These are phyloP conservation scores for Alloascoidea hylecoeti DNA, from an alignment of 805 yeast genomes.

Conservation along the genomic window DNA sequence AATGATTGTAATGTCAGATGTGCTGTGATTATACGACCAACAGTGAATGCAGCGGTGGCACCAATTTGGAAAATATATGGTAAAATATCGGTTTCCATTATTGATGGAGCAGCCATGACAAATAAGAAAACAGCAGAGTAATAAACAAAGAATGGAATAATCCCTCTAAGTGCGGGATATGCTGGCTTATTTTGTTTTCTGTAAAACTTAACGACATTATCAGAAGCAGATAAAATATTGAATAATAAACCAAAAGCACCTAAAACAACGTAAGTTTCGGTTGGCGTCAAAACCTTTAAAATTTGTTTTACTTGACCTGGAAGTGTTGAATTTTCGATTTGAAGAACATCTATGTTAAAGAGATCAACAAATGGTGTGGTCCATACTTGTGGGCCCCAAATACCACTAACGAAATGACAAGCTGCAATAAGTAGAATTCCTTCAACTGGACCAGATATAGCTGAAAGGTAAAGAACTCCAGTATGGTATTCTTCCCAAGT, in stretches of 20 bases:
- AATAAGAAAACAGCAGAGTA: slow-evolving; percentile 32
- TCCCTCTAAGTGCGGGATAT: slow-evolving; percentile 28
- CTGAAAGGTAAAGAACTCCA: slow-evolving; percentile 62
- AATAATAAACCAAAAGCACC: slow-evolving; percentile 48
- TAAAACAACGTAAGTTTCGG: slow-evolving; percentile 29
- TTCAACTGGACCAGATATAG: slow-evolving; percentile 89
- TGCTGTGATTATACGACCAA: slow-evolving; percentile 82
- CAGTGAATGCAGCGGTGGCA: slow-evolving; percentile 62
- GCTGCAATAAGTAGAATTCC: slow-evolving; percentile 58
- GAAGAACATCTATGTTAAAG: neutral
- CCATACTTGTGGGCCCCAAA: slow-evolving; percentile 63
- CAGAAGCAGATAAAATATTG: slow-evolving; percentile 54
- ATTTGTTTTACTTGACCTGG: slow-evolving; percentile 4
- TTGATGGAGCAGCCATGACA: slow-evolving; percentile 30
- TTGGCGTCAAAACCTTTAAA: slow-evolving; percentile 11
- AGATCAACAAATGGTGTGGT: slow-evolving; percentile 24
- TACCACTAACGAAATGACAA: slow-evolving; percentile 47
- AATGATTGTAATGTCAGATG: slow-evolving; percentile 71
- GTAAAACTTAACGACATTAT: slow-evolving; percentile 44
- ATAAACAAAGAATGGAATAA: slow-evolving; percentile 54
- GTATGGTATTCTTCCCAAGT: slow-evolving; percentile 97
- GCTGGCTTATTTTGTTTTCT: slow-evolving; percentile 15
- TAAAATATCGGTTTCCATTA: slow-evolving; percentile 21
- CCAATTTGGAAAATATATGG: slow-evolving; percentile 63
- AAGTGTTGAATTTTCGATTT: slow-evolving; percentile 1